These are phyloP conservation scores for Candida parachauliodes DNA, from an alignment of 805 yeast genomes.

Conservation along the genomic window DNA sequence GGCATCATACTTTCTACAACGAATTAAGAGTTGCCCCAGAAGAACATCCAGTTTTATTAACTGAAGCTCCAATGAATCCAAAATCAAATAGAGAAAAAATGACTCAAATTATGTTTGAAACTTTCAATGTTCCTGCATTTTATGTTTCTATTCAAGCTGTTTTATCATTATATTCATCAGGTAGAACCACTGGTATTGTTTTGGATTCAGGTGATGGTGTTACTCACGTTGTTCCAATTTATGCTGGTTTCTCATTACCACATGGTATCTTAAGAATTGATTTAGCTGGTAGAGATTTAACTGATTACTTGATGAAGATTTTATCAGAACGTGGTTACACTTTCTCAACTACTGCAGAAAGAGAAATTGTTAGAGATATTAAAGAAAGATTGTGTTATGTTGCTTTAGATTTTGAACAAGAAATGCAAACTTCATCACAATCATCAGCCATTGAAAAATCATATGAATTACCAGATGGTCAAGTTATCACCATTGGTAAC, in stretches of 20 bases:
- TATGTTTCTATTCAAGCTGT: conserved; percentile 99
- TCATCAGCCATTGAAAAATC: conserved; percentile 97
- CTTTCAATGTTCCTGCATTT: conserved; percentile 99
- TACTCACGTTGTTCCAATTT: conserved; percentile 99
- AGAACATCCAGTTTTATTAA: conserved; percentile 98
- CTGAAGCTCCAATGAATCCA: conserved; percentile 99
- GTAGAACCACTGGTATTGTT: conserved; percentile 99
- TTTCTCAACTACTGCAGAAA: conserved; percentile 98
- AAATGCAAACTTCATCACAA: conserved; percentile 98
- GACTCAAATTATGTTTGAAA: conserved; percentile 99
- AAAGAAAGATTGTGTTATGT: conserved; percentile 99
- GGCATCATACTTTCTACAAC: conserved; percentile 99
- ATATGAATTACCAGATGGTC: conserved; percentile 99
- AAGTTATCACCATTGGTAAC: conserved; percentile 98
- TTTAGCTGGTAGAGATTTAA: conserved; percentile 99
- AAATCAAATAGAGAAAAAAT: conserved; percentile 99
- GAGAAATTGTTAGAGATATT: conserved; percentile 92
- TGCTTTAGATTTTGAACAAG: conserved; percentile 98
- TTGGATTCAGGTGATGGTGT: conserved; percentile 99
- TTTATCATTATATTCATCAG: conserved; percentile 95
- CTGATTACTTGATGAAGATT: conserved; percentile 98
- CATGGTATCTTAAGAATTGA: conserved; percentile 98
- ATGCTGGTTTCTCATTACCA: conserved; percentile 99
- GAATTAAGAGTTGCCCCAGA: conserved; percentile 99
- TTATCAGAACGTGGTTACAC: conserved; percentile 98